Conservation (phyloP, 169 alveolate species). For the Cryptosporidium felis region DNA sequence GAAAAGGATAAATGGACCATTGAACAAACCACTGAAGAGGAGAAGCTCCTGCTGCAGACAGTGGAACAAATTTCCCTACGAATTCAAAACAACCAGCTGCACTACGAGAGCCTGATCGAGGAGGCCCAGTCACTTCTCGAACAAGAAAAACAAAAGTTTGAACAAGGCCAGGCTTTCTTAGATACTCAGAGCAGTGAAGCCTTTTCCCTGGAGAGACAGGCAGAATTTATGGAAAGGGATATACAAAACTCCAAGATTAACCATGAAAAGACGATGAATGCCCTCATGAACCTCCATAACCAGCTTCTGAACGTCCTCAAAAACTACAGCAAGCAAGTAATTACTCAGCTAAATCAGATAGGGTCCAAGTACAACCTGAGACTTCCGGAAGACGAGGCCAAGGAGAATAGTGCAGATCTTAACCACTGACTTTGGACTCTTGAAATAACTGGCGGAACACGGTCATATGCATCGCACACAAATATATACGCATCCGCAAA, state of each 20-base stretch:
- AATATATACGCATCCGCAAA: too few species aligned
- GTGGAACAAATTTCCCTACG: slow-evolving; percentile 59
- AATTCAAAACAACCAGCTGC: slow-evolving; percentile 64
- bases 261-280: slow-evolving; percentile 54
- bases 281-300: slow-evolving; percentile 15
- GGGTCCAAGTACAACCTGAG: not conserved
- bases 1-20: slow-evolving; percentile 71
- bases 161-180: slow-evolving; percentile 36
- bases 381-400: not conserved
- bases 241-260: slow-evolving; percentile 8
- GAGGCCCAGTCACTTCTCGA: slow-evolving; percentile 58
- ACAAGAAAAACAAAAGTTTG: slow-evolving; percentile 53
- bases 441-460: too few species aligned
- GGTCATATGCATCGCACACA: too few species aligned
- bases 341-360: not conserved
- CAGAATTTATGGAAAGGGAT: slow-evolving; percentile 40
- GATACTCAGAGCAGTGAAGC: slow-evolving; percentile 60
- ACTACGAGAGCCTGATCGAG: slow-evolving; percentile 64
- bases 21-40: slow-evolving; percentile 65
- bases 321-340: not conserved
- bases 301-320: not conserved
- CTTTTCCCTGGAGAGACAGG: slow-evolving; percentile 67
- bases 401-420: too few species aligned
- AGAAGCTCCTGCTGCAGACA: slow-evolving; percentile 30
- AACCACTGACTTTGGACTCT: too few species aligned